Evolutionary conservation across 2,329 filamentous ascomycete species (phyloP).

Genomic region (Diplodia seriata): DNA sequence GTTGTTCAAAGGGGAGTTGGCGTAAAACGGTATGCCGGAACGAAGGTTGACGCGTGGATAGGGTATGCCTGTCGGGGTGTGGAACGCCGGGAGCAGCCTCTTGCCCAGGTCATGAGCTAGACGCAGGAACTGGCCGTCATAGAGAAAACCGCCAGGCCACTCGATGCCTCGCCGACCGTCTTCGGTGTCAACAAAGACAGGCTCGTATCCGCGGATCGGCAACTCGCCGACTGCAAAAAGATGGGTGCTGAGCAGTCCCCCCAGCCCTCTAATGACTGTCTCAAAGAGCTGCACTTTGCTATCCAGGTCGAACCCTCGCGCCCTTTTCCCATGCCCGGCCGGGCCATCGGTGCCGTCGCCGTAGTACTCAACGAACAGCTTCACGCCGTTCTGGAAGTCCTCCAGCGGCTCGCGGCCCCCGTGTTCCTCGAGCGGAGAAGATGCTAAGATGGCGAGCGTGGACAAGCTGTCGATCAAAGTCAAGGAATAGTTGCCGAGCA

Average conservation of each 20-base stretch:
- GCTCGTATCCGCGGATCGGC: conserved; percentile 80
- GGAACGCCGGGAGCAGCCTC: conserved; percentile 88
- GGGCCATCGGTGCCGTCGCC: conserved; percentile 79
- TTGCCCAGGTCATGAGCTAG: conserved; percentile 85
- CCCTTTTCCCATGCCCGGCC: conserved; percentile 72
- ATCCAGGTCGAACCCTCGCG: conserved; percentile 88
- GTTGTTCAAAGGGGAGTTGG: conserved; percentile 79
- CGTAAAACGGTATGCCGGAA: conserved; percentile 89
- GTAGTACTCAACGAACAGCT: conserved; percentile 78
- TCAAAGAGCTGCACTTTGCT: conserved; percentile 99
- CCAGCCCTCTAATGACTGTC: conserved; percentile 91
- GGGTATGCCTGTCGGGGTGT: conserved; percentile 87
- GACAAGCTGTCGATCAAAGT: conserved; percentile 95
- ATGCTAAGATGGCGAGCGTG: conserved; percentile 90
- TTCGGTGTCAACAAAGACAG: conserved; percentile 51
- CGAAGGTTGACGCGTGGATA: conserved; percentile 94
- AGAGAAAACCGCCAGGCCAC: conserved; percentile 80
- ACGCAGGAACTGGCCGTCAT: conserved; percentile 89
- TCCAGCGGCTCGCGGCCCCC: conserved; percentile 60
- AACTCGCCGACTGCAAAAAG: conserved; percentile 90
- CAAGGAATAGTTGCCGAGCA: conserved; percentile 94
- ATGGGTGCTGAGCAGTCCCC: conserved; percentile 90
- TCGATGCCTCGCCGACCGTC: conserved; percentile 56
- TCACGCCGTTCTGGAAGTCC: conserved; percentile 80
- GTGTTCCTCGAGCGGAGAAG: conserved; percentile 64